These are phyloP conservation scores for Saccharomycopsis phalli DNA, from an alignment of 1,139 yeast species.

Conservation along the genomic window DNA sequence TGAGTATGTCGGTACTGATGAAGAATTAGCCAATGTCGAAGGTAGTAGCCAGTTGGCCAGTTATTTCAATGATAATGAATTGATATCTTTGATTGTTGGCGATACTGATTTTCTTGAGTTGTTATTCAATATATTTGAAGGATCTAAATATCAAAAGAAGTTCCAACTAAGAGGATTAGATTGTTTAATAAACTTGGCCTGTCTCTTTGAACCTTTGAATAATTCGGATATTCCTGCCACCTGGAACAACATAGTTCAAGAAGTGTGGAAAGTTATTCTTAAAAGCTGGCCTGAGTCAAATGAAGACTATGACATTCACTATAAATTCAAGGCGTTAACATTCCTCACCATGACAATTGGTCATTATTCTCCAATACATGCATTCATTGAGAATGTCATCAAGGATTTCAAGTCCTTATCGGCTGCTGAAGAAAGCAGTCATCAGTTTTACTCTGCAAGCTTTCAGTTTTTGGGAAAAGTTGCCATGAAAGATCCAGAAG, in stretches of 20 bases:
- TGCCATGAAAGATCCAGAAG: conserved; percentile 2
- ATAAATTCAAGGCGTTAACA: conserved; percentile 1
- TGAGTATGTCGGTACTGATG: conserved; percentile 39
- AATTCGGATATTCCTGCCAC: conserved; percentile 5
- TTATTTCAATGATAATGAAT: conserved; percentile 7
- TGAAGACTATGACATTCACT: not conserved
- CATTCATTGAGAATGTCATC: not conserved
- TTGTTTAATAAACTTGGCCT: conserved; percentile 16
- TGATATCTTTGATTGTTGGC: conserved; percentile 8
- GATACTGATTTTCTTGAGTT: conserved; percentile 15
- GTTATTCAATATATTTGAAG: conserved; percentile 7
- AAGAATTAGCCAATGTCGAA: not conserved
- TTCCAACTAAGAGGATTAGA: conserved; percentile 17
- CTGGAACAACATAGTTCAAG: conserved; percentile 8
- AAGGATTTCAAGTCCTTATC: not conserved
- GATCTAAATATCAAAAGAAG: conserved; percentile 12
- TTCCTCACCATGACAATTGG: not conserved
- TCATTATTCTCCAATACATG: not conserved
- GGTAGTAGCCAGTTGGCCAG: conserved; percentile 21
- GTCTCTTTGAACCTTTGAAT: conserved; percentile 10
- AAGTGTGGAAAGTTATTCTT: conserved; percentile 2
- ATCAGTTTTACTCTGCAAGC: conserved; percentile 3
- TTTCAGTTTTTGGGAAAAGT: conserved; percentile 3
- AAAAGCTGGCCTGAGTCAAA: not conserved
- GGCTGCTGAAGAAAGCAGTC: not conserved